These are phyloP conservation scores for Eucalyptus regnans DNA, from an alignment of 345 rosid species.

Conservation along the genomic window DNA sequence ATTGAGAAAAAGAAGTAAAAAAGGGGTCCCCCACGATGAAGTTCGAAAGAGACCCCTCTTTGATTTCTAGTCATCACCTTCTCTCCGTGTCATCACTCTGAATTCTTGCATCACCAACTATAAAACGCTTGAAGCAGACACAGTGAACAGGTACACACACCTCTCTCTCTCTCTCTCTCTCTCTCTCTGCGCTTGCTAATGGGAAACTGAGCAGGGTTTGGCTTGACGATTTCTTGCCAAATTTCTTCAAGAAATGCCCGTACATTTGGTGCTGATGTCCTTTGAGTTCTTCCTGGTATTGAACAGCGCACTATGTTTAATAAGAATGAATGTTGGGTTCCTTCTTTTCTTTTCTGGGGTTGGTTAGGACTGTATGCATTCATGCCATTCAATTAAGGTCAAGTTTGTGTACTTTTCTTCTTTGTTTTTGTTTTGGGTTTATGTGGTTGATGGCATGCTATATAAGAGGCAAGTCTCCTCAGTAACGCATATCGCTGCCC, in stretches of 20 bases:
- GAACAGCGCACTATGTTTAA: background rate
- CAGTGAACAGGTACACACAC: background rate
- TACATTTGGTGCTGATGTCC: background rate
- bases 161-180: background rate
- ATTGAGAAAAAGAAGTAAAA: background rate
- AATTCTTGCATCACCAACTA: background rate
- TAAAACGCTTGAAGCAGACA: background rate
- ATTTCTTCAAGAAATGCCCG: background rate
- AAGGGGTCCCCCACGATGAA: background rate
- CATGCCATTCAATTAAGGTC: background rate
- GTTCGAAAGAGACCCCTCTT: background rate
- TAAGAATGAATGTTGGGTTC: background rate
- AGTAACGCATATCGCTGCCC: background rate
- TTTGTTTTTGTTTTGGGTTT: background rate
- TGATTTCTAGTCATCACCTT: background rate
- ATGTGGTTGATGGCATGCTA: background rate
- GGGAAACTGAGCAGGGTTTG: background rate
- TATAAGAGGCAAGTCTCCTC: background rate
- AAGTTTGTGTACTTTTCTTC: background rate
- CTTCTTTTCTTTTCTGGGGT: background rate
- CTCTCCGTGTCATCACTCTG: background rate
- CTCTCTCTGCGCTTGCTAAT: background rate
- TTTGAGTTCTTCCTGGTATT: background rate
- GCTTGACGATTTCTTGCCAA: background rate
- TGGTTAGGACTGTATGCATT: background rate